A percentile compares a stretch with the other conserved stretches of the same genome.
Conservation (phyloP, 148 eudicot genomes). For the Amaranthus hypochondriacus region DNA sequence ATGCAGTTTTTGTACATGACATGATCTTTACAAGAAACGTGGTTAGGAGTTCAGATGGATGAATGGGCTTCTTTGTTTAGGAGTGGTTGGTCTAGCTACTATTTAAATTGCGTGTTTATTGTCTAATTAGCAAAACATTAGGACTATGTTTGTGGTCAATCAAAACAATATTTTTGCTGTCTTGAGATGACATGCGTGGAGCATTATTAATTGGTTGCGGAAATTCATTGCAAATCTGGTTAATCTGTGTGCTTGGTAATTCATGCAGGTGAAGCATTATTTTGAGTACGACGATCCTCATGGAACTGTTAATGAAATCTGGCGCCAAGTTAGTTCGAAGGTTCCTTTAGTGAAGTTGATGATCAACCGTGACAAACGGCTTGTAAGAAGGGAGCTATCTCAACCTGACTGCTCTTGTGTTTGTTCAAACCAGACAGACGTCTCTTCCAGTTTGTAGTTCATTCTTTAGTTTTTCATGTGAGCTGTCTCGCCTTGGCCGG, state of each 20-base stretch:
- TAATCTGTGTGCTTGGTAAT: neutral
- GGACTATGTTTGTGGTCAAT: no score
- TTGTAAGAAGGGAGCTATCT: slow-evolving; percentile 55
- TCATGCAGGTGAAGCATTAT: slow-evolving; percentile 60
- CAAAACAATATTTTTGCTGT: no score
- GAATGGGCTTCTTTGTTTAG: neutral
- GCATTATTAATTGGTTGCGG: neutral
- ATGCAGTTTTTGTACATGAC: no score
- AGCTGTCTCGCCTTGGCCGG: slow-evolving; percentile 3
- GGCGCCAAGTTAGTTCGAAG: slow-evolving; percentile 88
- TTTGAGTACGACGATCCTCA: slow-evolving; percentile 85
- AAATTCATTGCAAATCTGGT: neutral
- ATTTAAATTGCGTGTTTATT: neutral
- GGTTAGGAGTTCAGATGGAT: no score
- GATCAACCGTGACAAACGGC: slow-evolving; percentile 88
- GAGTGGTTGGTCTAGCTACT: neutral
- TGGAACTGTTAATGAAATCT: slow-evolving; percentile 80
- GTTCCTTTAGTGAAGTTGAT: slow-evolving; percentile 70
- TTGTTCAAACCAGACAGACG: slow-evolving; percentile 71
- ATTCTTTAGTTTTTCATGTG: neutral
- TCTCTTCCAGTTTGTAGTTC: slow-evolving; percentile 35
- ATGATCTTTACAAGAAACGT: no score
- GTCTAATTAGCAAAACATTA: neutral
- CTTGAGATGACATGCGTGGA: no score
- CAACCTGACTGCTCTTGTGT: slow-evolving; percentile 88